These are phyloP conservation scores for Xerocomus brunneocitrinus DNA, from an alignment of 768 basidiomycete species.

Conservation along the genomic window DNA sequence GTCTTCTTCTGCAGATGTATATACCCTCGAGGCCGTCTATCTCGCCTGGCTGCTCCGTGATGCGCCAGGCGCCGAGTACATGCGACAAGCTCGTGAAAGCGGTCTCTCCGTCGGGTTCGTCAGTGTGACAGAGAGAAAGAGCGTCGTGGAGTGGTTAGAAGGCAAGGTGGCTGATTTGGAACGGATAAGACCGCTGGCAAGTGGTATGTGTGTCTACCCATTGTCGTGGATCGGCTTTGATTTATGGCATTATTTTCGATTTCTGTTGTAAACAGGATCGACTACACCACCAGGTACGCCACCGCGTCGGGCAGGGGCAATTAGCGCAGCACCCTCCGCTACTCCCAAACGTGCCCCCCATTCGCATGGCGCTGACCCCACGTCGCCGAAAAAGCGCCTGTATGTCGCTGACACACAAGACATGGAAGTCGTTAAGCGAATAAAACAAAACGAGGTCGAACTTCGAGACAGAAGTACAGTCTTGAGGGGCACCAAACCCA, in stretches of 20 bases:
- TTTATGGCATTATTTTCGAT: not conserved
- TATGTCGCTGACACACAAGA: constrained; percentile 79
- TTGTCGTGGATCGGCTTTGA: not conserved
- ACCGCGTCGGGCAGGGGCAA: constrained; percentile 32
- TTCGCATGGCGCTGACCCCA: constrained; percentile 24
- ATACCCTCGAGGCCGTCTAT: constrained; percentile 76
- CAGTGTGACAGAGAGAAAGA: constrained; percentile 82
- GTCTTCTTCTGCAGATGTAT: constrained; percentile 46
- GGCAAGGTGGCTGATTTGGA: constrained; percentile 38
- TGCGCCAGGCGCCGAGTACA: constrained; percentile 77
- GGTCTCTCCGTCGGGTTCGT: constrained; percentile 75
- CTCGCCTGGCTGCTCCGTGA: constrained; percentile 80
- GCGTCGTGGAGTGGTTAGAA: constrained; percentile 81
- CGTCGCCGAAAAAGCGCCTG: constrained; percentile 60
- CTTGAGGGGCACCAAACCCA: constrained; percentile 75
- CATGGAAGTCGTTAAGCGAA: constrained; percentile 81
- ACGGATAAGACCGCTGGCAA: constrained; percentile 21
- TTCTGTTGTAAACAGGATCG: constrained; percentile 33
- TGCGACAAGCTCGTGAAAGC: constrained; percentile 75
- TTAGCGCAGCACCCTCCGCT: constrained; percentile 15
- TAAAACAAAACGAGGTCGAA: constrained; percentile 69
- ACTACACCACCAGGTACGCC: constrained; percentile 62
- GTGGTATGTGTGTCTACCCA: constrained; percentile 12
- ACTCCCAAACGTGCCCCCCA: constrained; percentile 21
- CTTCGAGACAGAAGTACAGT: constrained; percentile 79